Evolutionary conservation across 345 rosid species (phyloP), one percentile per base, ranked within the genome.

Genomic region (Fremontodendron californicum): DNA sequence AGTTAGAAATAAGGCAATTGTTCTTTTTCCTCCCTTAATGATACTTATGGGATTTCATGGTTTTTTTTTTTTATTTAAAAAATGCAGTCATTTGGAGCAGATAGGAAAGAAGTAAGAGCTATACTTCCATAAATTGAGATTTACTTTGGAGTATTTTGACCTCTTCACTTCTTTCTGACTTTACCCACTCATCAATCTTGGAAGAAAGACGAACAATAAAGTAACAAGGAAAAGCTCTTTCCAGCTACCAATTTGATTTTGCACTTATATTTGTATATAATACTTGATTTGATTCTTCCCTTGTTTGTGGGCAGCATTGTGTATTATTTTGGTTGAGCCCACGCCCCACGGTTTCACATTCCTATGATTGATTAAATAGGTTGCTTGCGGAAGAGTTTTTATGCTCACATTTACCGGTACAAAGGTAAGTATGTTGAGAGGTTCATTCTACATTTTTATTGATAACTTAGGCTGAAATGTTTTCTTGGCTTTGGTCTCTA

Each of bases 21-120:
- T 33, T 33, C 35, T 33, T 43, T 43, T 43, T 43, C 16, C 16
- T 39, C 29, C 13, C 48, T 6, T 55, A 1, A 0, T 61, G 66
- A 16, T 31, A 31, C 42, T 62, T 4, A 57, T 75, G 52, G n/a
- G 52, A 33, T 67, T 73, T 67, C 35, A 27, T 73, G 64, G 68
- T 61, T 66, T 25, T 42, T 55, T 23, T 23, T 23, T 23, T 27
- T 27, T 55, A 21, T 78, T 72, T 62, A 60, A 82, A 65, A 60
- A 82, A 65, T 77, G 78, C 88, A 96, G 99, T 80, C 94, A 43
- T 92, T 71, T 62, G 99, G 99, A 84, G 85, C 94, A 31, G 99
- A 93, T 71, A 90, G 98, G 88, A 96, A 96, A 88, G 96, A 92
- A 85, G 84, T 91, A 49, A 89, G 90, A 81, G 90, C 81, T 19